Base-by-base conservation (phyloP, 257 asterid species). In the Solanum raphanifolium region DNA sequence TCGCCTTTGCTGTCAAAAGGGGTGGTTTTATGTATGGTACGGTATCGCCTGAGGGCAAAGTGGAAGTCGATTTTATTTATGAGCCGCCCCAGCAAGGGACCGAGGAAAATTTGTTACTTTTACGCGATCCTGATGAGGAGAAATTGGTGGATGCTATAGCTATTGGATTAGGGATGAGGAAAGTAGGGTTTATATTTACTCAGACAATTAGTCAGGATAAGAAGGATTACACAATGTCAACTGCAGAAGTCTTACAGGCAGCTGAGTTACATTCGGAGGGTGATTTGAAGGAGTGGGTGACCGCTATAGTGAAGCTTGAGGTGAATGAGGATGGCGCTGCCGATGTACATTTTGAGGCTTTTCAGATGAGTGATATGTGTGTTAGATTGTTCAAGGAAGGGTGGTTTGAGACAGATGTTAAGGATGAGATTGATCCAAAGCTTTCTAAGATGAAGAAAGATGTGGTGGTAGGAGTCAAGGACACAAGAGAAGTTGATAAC, bases 51-150 rank as follows among this genome's bases (percentile, higher is more conserved):
- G 98, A 90, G 85, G 98, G 98, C 25, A 94, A 93, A 84, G 99
- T 96, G 21, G 94, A 94, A 94, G 98, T 96, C 23, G 87, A 96
- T 91, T 96, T 95, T 41, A 96, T 96, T 58, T 96, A 96, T 58
- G 99, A 95, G 94, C 99, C 98, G 4, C 98, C 98, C 0, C 99
- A 96, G 88, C 96, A 91, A 87, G 99, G 99, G 83, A 93, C 96
- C 2, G 98, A 94, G 87, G 98, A 93, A 1, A 92, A 84, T 25
- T 88, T 96, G 90, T 82, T 94, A 9, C 95, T 96, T 55, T 36
- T 94, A 12, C 94, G 99, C 86, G 98, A 95, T 88, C 90, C 93
- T 0, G 93, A 93, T 1, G 99, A 96, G 92, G 99, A 96, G 93
- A 93, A 89, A 48, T 12, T 91, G 21, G 98, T 94, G 73, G 98